A percentile compares a stretch with the other conserved stretches of the same genome.
phyloP scores from a whole-genome alignment of 768 basidiomycete genomes.

The Tricholoma matsutake region DNA sequence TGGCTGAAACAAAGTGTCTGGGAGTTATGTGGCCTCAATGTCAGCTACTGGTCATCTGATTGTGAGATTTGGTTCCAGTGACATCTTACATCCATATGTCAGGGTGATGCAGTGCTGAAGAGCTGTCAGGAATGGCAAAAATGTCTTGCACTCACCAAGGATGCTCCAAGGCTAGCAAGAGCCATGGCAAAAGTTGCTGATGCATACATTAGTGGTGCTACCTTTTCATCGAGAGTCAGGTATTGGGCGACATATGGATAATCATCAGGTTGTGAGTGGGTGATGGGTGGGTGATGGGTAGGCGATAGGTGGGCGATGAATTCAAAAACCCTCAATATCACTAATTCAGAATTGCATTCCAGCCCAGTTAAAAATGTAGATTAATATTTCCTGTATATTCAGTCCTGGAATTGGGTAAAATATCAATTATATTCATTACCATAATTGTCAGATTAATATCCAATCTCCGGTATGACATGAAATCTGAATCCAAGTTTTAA shows the following conservation, averaged over 20 bases:
- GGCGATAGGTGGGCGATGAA: not conserved
- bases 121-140: not conserved
- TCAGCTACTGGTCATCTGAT: slow-evolving; percentile 18
- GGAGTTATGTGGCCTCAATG: slow-evolving; percentile 9
- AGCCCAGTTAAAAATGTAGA: not conserved
- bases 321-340: not conserved
- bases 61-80: slow-evolving; percentile 21
- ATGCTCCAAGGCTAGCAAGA: not conserved
- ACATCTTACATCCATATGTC: slow-evolving; percentile 7
- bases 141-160: not conserved
- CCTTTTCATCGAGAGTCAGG: not conserved
- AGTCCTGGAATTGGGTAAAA: not conserved
- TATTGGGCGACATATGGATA: not conserved
- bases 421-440: not conserved
- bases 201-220: not conserved
- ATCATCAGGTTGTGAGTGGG: not conserved
- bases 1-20: slow-evolving; percentile 13
- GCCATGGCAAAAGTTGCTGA: not conserved
- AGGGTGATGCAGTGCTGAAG: not conserved
- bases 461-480: not conserved
- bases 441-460: not conserved
- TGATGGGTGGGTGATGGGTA: not conserved
- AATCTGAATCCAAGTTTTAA: not conserved
- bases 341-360: not conserved
- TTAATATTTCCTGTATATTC: not conserved